Percentiles rank a stretch among this genome's conserved stretches.
Conservation (phyloP, 148 eudicot genomes). For the Rhododendron griersonianum region DNA sequence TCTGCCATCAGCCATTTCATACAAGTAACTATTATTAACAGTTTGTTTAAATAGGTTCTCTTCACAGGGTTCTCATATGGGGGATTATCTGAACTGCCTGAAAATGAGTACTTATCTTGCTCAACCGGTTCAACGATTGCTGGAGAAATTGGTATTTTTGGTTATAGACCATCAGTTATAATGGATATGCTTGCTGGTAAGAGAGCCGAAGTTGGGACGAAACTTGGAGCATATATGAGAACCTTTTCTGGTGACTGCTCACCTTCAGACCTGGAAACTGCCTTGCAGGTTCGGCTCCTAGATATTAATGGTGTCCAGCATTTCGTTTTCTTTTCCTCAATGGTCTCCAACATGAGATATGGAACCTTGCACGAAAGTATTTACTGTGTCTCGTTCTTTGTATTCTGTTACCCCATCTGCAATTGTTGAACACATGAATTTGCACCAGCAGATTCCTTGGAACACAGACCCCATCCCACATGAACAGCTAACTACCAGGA, state of each 20-base stretch:
- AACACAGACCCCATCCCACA: not conserved
- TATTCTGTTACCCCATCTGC: not conserved
- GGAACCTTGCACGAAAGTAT: not conserved
- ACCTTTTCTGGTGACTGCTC: slow-evolving; percentile 89
- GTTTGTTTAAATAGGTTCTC: slow-evolving; percentile 59
- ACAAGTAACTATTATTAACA: slow-evolving; percentile 20
- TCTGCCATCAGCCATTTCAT: not conserved
- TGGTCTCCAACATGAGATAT: not conserved
- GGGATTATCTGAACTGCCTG: slow-evolving; percentile 85
- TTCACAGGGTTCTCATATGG: slow-evolving; percentile 87
- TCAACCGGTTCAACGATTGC: slow-evolving; percentile 88
- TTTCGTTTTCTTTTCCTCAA: not conserved
- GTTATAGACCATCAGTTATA: slow-evolving; percentile 75
- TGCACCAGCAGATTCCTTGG: not conserved
- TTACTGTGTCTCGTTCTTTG: not conserved
- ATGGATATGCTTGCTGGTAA: slow-evolving; percentile 97
- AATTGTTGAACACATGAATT: not conserved
- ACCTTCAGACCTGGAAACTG: slow-evolving; percentile 89
- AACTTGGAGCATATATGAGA: slow-evolving; percentile 84
- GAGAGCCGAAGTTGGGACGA: slow-evolving; percentile 86
- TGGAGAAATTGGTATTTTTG: slow-evolving; percentile 86
- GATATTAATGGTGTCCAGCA: not conserved
- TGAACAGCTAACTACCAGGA: not conserved
- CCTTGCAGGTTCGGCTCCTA: slow-evolving; percentile 60
- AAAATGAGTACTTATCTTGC: slow-evolving; percentile 77